A percentile compares a stretch with the other conserved stretches of the same genome.
Conservation (phyloP, 1,284 basidiomycete genomes). For the Austroboletus olivaceoglutinosus region DNA sequence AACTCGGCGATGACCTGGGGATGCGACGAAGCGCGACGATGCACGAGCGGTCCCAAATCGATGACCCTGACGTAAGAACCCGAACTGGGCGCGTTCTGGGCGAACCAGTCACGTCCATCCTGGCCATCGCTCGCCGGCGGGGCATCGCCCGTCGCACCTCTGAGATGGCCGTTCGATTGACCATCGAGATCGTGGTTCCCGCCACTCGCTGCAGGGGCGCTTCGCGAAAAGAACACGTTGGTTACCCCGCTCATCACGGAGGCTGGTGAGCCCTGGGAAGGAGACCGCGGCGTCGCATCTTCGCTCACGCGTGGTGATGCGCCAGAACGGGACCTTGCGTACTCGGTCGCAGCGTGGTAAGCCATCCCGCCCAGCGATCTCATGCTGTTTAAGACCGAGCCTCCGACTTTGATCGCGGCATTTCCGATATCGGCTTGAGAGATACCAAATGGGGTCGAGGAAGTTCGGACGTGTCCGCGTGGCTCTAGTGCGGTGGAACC, state of each 20-base stretch:
- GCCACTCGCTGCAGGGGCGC: constrained; percentile 51
- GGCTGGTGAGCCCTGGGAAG: constrained; percentile 11
- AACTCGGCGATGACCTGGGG: constrained; percentile 48
- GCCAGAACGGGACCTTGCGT: constrained; percentile 27
- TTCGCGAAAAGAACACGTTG: constrained; percentile 54
- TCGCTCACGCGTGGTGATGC: constrained; percentile 10
- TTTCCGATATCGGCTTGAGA: constrained; percentile 50
- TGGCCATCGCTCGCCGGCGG: constrained; percentile 14
- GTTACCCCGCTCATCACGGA: constrained; percentile 23
- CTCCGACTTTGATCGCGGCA: constrained; percentile 58
- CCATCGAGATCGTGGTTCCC: constrained; percentile 15
- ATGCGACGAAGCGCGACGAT: constrained; percentile 10
- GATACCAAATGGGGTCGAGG: constrained; percentile 30
- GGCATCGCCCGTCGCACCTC: constrained; percentile 11
- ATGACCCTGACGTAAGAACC: constrained; percentile 52
- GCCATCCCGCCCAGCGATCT: constrained; percentile 64
- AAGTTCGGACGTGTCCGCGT: constrained; percentile 19
- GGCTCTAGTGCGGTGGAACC: constrained; percentile 19
- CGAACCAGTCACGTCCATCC: constrained; percentile 6
- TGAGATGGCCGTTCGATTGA: constrained; percentile 6
- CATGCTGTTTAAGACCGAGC: constrained; percentile 62
- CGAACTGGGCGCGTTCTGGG: constrained; percentile 4
- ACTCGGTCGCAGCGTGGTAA: constrained; percentile 47
- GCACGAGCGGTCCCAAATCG: constrained; percentile 48
- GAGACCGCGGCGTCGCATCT: constrained; percentile 4